A percentile compares a stretch with the other conserved stretches of the same genome.
Conservation (phyloP, 2,329 filamentous ascomycete species). For the Neofusicoccum umdonicola region DNA sequence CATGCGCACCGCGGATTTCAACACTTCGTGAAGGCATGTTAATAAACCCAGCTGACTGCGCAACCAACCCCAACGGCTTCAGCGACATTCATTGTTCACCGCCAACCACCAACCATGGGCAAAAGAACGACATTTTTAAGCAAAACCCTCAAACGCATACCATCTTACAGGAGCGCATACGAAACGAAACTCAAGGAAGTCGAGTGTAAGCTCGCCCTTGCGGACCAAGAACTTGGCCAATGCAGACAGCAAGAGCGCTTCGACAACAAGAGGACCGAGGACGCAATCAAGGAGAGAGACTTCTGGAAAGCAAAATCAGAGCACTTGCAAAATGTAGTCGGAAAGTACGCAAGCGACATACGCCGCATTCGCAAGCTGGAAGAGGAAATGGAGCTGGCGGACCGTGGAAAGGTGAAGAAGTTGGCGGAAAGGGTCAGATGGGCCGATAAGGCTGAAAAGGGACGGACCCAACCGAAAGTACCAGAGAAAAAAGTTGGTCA, state of each 20-base stretch:
- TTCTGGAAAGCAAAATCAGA: not conserved
- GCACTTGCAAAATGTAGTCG: not conserved
- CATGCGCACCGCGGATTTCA: too few relatives aligned
- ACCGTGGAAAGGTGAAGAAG: not conserved
- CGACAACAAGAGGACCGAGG: not conserved
- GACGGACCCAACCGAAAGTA: too few relatives aligned
- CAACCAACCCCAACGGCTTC: too few relatives aligned
- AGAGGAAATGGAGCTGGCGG: not conserved
- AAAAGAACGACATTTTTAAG: not conserved
- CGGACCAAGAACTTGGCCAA: not conserved
- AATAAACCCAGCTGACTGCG: too few relatives aligned
- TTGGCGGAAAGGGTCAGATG: too few relatives aligned
- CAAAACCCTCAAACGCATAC: not conserved
- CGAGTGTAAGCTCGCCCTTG: not conserved
- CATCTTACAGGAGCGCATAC: not conserved
- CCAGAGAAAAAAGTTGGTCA: too few relatives aligned
- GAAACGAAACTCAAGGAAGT: not conserved
- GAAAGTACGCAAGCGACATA: not conserved
- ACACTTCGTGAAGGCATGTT: too few relatives aligned
- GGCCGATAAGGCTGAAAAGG: too few relatives aligned
- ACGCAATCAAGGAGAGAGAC: not conserved
- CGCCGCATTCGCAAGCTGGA: not conserved
- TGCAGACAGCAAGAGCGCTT: not conserved
- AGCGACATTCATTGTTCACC: not conserved
- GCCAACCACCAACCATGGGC: not conserved